phyloP scores from a whole-genome alignment of 2,329 filamentous ascomycete genomes.

The Paecilomyces niveus region DNA sequence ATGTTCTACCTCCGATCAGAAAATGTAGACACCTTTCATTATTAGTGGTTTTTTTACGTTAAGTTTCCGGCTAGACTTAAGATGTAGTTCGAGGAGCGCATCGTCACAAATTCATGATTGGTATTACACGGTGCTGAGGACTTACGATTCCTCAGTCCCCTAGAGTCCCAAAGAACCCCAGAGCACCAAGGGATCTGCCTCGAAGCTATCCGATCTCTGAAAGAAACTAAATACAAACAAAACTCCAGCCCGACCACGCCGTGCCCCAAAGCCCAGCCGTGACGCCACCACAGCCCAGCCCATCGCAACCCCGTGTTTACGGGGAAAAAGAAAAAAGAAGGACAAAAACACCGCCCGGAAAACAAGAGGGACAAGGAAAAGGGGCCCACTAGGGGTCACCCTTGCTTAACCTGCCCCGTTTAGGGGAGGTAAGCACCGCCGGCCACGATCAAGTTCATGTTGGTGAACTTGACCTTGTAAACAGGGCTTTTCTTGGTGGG shows the following conservation, averaged over 20 bases:
- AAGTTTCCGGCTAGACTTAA: no score
- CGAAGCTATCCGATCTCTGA: neutral
- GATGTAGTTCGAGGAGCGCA: neutral
- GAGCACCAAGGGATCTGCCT: neutral
- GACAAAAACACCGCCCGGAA: neutral
- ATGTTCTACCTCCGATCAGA: neutral
- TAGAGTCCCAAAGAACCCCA: neutral
- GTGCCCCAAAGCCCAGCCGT: neutral
- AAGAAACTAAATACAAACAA: neutral
- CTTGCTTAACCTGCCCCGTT: slow-evolving; percentile 6
- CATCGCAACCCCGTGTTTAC: neutral
- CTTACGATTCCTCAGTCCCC: neutral
- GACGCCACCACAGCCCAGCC: neutral
- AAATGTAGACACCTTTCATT: neutral
- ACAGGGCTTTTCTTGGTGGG: slow-evolving; percentile 94
- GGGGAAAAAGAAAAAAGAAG: neutral
- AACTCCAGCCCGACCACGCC: neutral
- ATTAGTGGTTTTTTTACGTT: no score
- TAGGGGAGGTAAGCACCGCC: slow-evolving; percentile 62
- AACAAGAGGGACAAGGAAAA: neutral
- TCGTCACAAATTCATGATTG: neutral
- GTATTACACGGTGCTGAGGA: neutral
- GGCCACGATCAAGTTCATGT: slow-evolving; percentile 89
- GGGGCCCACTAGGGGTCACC: neutral
- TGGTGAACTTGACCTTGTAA: slow-evolving; percentile 85